Conservation (phyloP, 2,329 filamentous ascomycete species). For the Diaporthe caulivora region DNA sequence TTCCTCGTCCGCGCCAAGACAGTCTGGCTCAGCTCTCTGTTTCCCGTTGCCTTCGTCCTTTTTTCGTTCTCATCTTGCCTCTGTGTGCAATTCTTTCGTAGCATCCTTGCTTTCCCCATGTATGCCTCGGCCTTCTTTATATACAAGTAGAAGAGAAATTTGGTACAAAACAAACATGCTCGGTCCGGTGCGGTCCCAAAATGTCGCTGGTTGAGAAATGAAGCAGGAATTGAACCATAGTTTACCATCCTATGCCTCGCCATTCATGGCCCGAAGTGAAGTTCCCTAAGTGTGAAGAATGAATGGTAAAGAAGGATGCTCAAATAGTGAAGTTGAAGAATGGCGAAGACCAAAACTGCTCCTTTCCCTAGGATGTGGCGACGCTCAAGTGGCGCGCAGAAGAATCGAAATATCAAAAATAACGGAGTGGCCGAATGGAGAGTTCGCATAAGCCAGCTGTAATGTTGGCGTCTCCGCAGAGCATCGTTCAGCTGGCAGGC, state of each 20-base stretch:
- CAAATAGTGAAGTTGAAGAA: constrained; percentile 18
- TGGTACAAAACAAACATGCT: constrained; percentile 28
- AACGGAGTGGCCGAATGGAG: neutral
- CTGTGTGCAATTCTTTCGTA: constrained; percentile 33
- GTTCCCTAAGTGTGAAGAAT: constrained; percentile 15
- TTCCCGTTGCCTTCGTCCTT: constrained; percentile 1
- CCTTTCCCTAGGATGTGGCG: constrained; percentile 17
- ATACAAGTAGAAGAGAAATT: constrained; percentile 35
- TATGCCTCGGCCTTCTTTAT: constrained; percentile 32
- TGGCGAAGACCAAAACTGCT: constrained; percentile 4
- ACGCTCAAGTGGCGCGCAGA: constrained; percentile 30
- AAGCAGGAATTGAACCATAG: constrained; percentile 26
- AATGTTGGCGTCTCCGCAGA: constrained; percentile 27
- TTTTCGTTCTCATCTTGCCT: constrained; percentile 31
- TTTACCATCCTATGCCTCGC: constrained; percentile 29
- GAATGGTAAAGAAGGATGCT: constrained; percentile 11
- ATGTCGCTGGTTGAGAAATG: constrained; percentile 13
- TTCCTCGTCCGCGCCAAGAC: constrained; percentile 7
- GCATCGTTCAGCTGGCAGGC: constrained; percentile 28
- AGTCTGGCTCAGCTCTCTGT: neutral
- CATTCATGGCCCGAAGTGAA: constrained; percentile 37
- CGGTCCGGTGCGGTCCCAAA: constrained; percentile 12
- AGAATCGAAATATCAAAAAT: constrained; percentile 10
- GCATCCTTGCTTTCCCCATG: constrained; percentile 33
- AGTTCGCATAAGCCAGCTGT: constrained; percentile 19